Conservation (phyloP, 805 yeast genomes). For the Monosporozyma aerobia region DNA sequence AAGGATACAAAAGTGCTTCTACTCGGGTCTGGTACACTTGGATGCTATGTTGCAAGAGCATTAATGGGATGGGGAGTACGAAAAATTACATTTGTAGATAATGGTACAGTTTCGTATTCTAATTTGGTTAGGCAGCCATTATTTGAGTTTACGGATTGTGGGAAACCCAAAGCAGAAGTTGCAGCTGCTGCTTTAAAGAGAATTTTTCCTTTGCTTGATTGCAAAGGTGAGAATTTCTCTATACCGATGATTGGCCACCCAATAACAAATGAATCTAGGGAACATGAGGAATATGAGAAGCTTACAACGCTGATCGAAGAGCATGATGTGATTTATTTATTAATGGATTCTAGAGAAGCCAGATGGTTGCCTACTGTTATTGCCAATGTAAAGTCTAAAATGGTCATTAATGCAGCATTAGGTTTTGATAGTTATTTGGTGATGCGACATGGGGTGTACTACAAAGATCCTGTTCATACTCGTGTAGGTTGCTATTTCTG, state of each 20-base stretch:
- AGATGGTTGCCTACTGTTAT: constrained; percentile 95
- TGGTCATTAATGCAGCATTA: constrained; percentile 83
- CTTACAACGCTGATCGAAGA: constrained; percentile 45
- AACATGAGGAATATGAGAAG: constrained; percentile 41
- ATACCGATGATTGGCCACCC: constrained; percentile 98
- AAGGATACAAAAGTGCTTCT: constrained; percentile 55
- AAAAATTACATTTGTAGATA: constrained; percentile 80
- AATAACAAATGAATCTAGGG: constrained; percentile 44
- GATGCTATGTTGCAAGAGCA: constrained; percentile 81
- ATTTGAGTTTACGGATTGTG: constrained; percentile 77
- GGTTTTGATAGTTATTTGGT: constrained; percentile 93
- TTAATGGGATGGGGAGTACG: constrained; percentile 93
- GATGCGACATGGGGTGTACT: constrained; percentile 75
- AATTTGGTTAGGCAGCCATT: constrained; percentile 95
- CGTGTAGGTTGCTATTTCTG: constrained; percentile 91
- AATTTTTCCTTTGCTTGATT: constrained; percentile 69
- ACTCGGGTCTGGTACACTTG: constrained; percentile 95
- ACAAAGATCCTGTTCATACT: constrained; percentile 11
- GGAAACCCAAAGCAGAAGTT: constrained; percentile 61
- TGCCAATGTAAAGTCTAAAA: constrained; percentile 55
- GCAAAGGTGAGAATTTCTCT: constrained; percentile 55
- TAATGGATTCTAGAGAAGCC: constrained; percentile 92
- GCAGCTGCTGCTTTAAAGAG: constrained; percentile 68
- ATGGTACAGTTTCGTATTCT: constrained; percentile 78
- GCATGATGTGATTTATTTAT: constrained; percentile 70